A percentile compares a stretch with the other conserved stretches of the same genome.
These are phyloP conservation scores for Monilinia vaccinii-corymbosi DNA, from an alignment of 2,329 filamentous ascomycete species.

Conservation along the genomic window DNA sequence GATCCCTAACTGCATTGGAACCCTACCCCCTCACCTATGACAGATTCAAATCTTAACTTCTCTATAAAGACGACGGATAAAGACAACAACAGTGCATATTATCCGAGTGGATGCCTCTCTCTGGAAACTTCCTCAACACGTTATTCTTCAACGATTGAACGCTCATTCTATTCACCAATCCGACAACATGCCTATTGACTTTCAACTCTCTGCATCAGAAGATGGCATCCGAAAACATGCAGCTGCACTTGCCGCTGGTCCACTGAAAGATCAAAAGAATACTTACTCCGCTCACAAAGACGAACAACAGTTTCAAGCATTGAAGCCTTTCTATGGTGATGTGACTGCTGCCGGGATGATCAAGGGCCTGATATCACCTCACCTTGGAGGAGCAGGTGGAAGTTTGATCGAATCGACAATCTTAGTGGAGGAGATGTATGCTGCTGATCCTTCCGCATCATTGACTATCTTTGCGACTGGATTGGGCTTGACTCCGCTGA, in stretches of 20 bases:
- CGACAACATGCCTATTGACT: constrained; percentile 23
- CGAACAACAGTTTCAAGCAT: constrained; percentile 38
- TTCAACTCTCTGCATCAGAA: constrained; percentile 27
- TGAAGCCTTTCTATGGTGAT: constrained; percentile 36
- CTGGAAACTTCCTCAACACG: background rate
- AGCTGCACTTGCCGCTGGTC: constrained; percentile 22
- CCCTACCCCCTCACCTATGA: too few species aligned
- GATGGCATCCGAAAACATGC: constrained; percentile 25
- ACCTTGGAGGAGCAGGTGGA: constrained; percentile 37
- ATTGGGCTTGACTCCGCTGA: constrained; percentile 42
- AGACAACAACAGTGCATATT: background rate
- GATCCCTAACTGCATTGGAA: too few species aligned
- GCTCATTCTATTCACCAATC: background rate
- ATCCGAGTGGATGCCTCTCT: background rate
- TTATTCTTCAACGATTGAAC: background rate
- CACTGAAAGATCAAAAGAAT: constrained; percentile 21
- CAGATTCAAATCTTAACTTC: background rate
- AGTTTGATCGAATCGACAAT: constrained; percentile 40
- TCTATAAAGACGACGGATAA: background rate
- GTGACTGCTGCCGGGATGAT: constrained; percentile 38
- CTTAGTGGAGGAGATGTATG: constrained; percentile 44
- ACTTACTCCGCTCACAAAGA: constrained; percentile 24
- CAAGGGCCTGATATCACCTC: constrained; percentile 37
- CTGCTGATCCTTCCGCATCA: constrained; percentile 39
- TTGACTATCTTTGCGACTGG: constrained; percentile 44